Base-by-base conservation (phyloP, 164 flowering plant species). In the Tinospora cordifolia region DNA sequence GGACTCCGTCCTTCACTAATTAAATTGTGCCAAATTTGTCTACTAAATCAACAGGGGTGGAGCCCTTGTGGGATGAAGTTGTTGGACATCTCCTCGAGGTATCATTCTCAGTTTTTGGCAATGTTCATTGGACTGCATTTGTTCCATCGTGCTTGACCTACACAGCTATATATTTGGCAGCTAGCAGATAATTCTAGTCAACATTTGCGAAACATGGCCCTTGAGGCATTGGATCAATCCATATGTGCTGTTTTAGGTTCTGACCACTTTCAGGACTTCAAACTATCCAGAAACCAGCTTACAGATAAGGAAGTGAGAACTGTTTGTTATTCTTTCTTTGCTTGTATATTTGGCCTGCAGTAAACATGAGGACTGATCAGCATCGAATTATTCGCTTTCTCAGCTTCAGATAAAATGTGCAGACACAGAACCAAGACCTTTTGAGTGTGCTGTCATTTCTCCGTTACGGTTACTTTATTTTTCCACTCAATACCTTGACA, bases 41-140 rank as follows among this genome's bases (percentile, higher is more conserved):
- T 79, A 19, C 21, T 66, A 14, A 65, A 36, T 78, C 57, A 51
- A 58, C 83, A 92, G 99, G 99, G 75, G 91, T 89, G 78, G 87
- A 90, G 81, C 93, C 96, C 66, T 74, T 95, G 72, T 95, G 98
- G 99, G 91, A 92, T 78, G 88, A 85, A 77, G 90, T 92, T 44
- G 87, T 92, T 77, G 82, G 83, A 57, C 98, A 92, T 79, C 90
- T 95, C 71, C 85, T 95, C 75, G 96, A 90, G 99, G 99, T 95
- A 72, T 85, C 73, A 36, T 65, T 64, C 21, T 17, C 22, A 17
- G 14, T 51, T 17, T 8, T 51, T 14, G 21, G 21, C 19, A 17
- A 8, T 30, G 12, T 26, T 57, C 38, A 58, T 62, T 39, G 38
- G 22, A 63, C 64, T 49, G 13, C 59, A 8, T 22, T 24, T 27